phyloP scores from a whole-genome alignment of 208 protist genomes.

The Vickermania spadyakhi region DNA sequence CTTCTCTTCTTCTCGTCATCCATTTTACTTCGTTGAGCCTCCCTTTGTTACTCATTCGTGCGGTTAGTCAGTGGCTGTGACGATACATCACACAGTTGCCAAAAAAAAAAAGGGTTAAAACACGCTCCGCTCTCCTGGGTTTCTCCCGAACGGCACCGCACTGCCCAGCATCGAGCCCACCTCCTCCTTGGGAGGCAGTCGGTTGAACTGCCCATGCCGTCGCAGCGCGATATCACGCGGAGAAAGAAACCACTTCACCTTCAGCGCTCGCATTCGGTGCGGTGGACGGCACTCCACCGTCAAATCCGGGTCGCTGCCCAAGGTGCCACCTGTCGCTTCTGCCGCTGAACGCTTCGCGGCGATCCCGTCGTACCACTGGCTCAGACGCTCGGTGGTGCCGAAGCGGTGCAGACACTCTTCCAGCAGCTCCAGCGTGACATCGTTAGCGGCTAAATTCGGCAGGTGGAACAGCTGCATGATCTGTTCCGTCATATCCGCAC shows the following conservation, averaged over 20 bases:
- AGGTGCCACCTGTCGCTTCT: background rate
- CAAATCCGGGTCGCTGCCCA: conserved; percentile 29
- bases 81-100: no score
- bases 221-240: conserved; percentile 68
- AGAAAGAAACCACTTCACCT: conserved; percentile 49
- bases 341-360: conserved; percentile 11
- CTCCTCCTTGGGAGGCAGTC: conserved; percentile 20
- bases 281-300: conserved; percentile 33
- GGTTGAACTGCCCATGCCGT: conserved; percentile 63
- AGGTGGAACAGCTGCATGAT: conserved; percentile 54
- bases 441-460: conserved; percentile 40
- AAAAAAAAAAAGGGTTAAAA: no score
- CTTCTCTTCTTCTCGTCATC: no score
- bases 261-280: conserved; percentile 55
- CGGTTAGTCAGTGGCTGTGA: no score
- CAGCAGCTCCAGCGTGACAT: conserved; percentile 58
- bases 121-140: conserved; percentile 52
- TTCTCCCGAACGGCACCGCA: conserved; percentile 64
- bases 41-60: no score
- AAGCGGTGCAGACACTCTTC: conserved; percentile 31
- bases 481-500: conserved; percentile 50
- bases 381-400: conserved; percentile 25
- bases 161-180: conserved; percentile 77
- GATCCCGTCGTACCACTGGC: conserved; percentile 15
- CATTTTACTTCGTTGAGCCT: no score